Conservation (phyloP, 2,329 filamentous ascomycete species). For the Ophiostoma australiae region DNA sequence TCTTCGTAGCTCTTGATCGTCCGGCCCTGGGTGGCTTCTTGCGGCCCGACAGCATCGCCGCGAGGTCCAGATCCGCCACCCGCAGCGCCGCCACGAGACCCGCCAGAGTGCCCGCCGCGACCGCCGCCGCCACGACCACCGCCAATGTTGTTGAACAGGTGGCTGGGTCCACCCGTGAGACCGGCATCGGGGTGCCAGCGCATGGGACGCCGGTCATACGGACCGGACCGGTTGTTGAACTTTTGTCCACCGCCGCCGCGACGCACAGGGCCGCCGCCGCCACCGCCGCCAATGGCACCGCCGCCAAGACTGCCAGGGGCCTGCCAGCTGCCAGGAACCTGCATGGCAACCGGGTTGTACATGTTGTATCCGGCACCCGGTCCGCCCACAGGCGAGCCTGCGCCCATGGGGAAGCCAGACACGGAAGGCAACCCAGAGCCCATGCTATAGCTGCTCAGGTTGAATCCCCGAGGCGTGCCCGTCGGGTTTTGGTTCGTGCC, state of each 20-base stretch:
- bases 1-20: conserved; percentile 97
- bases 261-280: conserved; percentile 24
- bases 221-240: conserved; percentile 61
- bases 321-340: conserved; percentile 46
- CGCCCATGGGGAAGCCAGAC: conserved; percentile 49
- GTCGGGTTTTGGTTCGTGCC: conserved; percentile 68
- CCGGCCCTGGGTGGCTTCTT: conserved; percentile 86
- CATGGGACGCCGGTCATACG: conserved; percentile 64
- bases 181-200: conserved; percentile 44
- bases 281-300: conserved; percentile 48
- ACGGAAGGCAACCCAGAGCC: conserved; percentile 53
- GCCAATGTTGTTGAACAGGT: conserved; percentile 6
- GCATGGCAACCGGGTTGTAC: conserved; percentile 47
- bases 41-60: conserved; percentile 66
- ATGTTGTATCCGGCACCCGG: conserved; percentile 36
- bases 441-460: conserved; percentile 65
- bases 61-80: conserved; percentile 50
- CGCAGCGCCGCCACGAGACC: conserved; percentile 33
- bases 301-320: conserved; percentile 45
- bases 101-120: conserved; percentile 37
- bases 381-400: conserved; percentile 27
- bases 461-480: conserved; percentile 89
- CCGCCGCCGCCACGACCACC: conserved; percentile 44
- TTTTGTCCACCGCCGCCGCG: conserved; percentile 38
- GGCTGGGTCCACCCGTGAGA: conserved; percentile 32